These are phyloP conservation scores for Euphorbia pulcherrima DNA, from an alignment of 345 rosid genomes.

Conservation along the genomic window DNA sequence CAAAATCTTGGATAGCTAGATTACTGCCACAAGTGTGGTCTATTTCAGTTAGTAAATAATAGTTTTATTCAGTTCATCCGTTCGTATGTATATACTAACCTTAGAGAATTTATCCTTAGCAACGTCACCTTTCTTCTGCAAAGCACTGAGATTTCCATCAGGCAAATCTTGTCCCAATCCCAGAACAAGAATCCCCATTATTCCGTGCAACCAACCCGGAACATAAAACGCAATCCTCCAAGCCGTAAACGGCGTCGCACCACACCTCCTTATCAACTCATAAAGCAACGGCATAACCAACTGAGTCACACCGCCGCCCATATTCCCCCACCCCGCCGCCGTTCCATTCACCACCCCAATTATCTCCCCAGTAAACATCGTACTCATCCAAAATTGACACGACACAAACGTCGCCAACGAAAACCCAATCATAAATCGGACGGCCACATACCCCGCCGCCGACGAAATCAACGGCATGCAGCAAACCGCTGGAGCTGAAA, in stretches of 20 bases:
- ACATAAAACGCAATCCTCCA: slow-evolving; percentile 36
- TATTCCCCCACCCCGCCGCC: slow-evolving; percentile 38
- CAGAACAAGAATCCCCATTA: slow-evolving; percentile 45
- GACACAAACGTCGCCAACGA: slow-evolving; percentile 36
- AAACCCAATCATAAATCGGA: slow-evolving; percentile 31
- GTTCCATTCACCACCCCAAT: slow-evolving; percentile 37
- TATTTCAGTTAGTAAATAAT: too few species aligned
- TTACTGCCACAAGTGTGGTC: too few species aligned
- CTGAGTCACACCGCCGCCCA: slow-evolving; percentile 36
- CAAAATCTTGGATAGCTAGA: too few species aligned
- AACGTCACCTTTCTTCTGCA: slow-evolving; percentile 44
- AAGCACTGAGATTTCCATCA: slow-evolving; percentile 37
- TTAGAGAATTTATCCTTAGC: slow-evolving; percentile 36
- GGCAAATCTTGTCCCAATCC: slow-evolving; percentile 50
- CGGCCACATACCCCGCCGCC: slow-evolving; percentile 31
- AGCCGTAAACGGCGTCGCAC: slow-evolving; percentile 30
- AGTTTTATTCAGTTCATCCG: too few species aligned
- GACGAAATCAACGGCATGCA: slow-evolving; percentile 35
- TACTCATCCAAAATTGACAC: slow-evolving; percentile 39
- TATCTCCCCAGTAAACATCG: slow-evolving; percentile 32
- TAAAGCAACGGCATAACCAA: slow-evolving; percentile 31
- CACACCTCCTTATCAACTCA: slow-evolving; percentile 22
- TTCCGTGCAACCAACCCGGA: slow-evolving; percentile 32
- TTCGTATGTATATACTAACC: slow-evolving; percentile 27
- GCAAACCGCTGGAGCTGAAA: slow-evolving; percentile 35